phyloP scores from a whole-genome alignment of 768 basidiomycete genomes.

The Ramaria sp. region DNA sequence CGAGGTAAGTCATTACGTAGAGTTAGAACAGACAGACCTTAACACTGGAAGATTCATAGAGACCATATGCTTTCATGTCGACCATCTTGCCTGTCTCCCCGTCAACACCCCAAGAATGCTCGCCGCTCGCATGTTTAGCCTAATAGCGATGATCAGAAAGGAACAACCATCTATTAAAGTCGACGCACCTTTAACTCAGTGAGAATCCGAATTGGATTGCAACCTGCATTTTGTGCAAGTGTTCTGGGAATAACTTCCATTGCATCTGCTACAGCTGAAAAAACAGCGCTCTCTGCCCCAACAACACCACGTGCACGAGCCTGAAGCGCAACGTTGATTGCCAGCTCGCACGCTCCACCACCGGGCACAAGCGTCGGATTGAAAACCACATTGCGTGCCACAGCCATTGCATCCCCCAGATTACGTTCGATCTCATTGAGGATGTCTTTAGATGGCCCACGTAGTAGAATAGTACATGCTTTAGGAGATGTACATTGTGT shows the following conservation, averaged over 20 bases:
- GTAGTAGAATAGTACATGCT: constrained; percentile 95
- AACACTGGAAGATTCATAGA: constrained; percentile 94
- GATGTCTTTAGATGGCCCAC: constrained; percentile 96
- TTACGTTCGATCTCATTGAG: constrained; percentile 98
- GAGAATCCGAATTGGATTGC: constrained; percentile 85
- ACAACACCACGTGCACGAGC: constrained; percentile 68
- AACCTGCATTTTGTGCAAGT: constrained; percentile 89
- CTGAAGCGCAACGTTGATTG: constrained; percentile 80
- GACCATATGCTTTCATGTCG: constrained; percentile 89
- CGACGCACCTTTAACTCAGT: constrained; percentile 80
- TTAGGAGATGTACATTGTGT: constrained; percentile 85
- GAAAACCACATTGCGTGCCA: constrained; percentile 94
- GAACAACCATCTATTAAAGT: not conserved
- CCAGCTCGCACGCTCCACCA: constrained; percentile 98
- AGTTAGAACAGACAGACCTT: constrained; percentile 40
- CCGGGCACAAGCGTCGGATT: constrained; percentile 91
- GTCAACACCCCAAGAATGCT: constrained; percentile 87
- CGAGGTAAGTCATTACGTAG: constrained; percentile 1
- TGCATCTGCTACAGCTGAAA: constrained; percentile 86
- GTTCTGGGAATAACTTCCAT: constrained; percentile 97
- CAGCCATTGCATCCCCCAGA: constrained; percentile 93
- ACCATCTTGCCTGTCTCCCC: constrained; percentile 94
- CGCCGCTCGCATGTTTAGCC: constrained; percentile 93
- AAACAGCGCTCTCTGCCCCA: constrained; percentile 88
- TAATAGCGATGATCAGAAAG: constrained; percentile 20